Conservation (phyloP, 2,329 filamentous ascomycete genomes). For the Hypoxylon rubiginosum region DNA sequence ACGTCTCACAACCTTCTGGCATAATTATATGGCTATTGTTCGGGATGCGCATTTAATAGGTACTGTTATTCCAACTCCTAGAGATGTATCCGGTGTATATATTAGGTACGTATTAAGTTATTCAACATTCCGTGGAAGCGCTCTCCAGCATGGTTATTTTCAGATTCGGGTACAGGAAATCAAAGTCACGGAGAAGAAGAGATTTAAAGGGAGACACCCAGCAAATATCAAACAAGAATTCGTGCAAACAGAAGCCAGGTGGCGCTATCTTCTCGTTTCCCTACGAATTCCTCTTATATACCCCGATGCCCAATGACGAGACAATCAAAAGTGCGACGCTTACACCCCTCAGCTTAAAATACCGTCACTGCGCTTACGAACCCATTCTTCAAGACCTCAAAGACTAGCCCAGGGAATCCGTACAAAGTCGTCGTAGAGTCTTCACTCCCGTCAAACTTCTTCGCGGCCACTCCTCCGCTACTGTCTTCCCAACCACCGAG, state of each 20-base stretch:
- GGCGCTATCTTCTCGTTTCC: background rate
- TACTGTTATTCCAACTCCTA: too few relatives aligned
- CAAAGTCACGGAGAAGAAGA: too few relatives aligned
- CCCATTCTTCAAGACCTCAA: constrained; percentile 95
- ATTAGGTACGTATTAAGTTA: too few relatives aligned
- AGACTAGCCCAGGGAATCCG: constrained; percentile 92
- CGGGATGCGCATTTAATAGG: too few relatives aligned
- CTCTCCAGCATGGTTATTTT: too few relatives aligned
- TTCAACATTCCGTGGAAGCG: too few relatives aligned
- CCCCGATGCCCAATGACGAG: constrained; percentile 1
- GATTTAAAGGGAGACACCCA: too few relatives aligned
- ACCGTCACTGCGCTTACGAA: constrained; percentile 90
- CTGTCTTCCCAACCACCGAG: constrained; percentile 89
- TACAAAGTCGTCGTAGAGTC: constrained; percentile 85
- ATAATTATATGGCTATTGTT: too few relatives aligned
- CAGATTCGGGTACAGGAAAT: too few relatives aligned
- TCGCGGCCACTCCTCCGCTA: constrained; percentile 61
- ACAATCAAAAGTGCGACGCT: constrained; percentile 22
- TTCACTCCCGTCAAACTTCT: constrained; percentile 66
- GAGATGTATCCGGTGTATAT: too few relatives aligned
- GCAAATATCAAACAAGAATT: too few relatives aligned
- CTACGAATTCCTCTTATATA: constrained; percentile 8
- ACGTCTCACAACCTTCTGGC: too few relatives aligned
- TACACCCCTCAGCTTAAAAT: constrained; percentile 68
- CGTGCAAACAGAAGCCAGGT: background rate